A percentile compares a stretch with the other conserved stretches of the same genome.
These are phyloP conservation scores for Beauveria rudraprayagi DNA, from an alignment of 2,329 filamentous ascomycete genomes.

Conservation along the genomic window DNA sequence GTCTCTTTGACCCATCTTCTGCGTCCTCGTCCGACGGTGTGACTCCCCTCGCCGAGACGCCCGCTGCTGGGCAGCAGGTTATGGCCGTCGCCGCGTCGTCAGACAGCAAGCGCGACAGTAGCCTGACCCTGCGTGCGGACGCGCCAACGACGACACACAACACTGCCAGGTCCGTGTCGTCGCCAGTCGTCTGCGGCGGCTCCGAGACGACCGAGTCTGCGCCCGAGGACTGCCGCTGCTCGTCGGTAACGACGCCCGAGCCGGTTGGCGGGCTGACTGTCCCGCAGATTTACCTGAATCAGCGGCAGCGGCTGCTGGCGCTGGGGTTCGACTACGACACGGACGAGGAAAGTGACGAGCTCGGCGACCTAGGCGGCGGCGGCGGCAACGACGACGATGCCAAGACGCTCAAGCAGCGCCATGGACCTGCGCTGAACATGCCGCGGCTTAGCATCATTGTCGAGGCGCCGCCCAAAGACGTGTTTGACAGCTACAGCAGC, in stretches of 20 bases:
- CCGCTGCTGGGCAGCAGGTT: background rate
- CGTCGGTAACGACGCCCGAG: background rate
- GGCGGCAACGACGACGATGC: background rate
- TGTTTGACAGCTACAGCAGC: too few species aligned
- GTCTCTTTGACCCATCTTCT: constrained; percentile 17
- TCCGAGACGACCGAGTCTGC: background rate
- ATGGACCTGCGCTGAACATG: background rate
- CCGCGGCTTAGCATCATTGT: constrained; percentile 1
- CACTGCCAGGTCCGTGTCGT: too few species aligned
- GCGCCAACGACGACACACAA: background rate
- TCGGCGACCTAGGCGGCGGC: background rate
- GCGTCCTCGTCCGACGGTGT: background rate
- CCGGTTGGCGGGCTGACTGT: background rate
- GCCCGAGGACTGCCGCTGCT: background rate
- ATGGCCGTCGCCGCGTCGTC: too few species aligned
- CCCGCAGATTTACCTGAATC: constrained; percentile 5
- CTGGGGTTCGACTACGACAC: constrained; percentile 12
- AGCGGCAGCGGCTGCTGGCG: constrained; percentile 7
- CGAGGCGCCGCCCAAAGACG: background rate
- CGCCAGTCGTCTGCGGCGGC: too few species aligned
- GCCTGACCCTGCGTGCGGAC: background rate
- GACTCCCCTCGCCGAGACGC: background rate
- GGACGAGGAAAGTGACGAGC: background rate
- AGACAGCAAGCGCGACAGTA: background rate
- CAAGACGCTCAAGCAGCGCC: background rate